Base-by-base conservation (phyloP, 805 yeast species). In the Metschnikowia vanudenii region DNA sequence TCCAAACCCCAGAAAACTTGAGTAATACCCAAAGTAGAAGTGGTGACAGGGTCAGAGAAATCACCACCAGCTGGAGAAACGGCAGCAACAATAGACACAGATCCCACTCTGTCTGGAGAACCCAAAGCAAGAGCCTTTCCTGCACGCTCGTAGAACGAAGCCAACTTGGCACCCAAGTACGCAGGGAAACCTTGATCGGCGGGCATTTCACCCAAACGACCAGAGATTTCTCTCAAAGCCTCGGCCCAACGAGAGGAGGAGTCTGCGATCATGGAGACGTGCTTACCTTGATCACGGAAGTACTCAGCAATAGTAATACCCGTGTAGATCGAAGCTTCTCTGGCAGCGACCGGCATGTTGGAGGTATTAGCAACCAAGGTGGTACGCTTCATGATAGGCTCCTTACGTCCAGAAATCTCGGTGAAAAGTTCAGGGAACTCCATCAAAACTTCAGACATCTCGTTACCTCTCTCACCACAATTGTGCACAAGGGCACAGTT, bases 111-210 rank as follows among this genome's bases (percentile, higher is more conserved):
- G 59, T 88, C 87, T 54, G 99, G 99, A 49, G 96, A 88, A 64
- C 99, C 99, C 50, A 94, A 78, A 2, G 96, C 92, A 61, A 84
- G 78, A 37, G 96, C 96, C 68, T 86, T 89, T 75, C 99, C 99
- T 39, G 99, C 99, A 78, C 99, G 89, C 77, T 94, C 99, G 73
- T 94, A 94, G 82, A 94, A 94, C 46, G 98, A 92, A 47, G 99
- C 98, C 62, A 94, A 81, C 69, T 94, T 94, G 43, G 99, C 97
- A 76, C 99, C 99, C 69, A 94, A 79, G 69, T 94, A 94, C 43
- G 99, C 99, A 52, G 99, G 99, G 94, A 91, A 94, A 79, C 99
- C 99, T 79, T 95, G 99, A 75, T 94, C 99, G 52, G 99, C 99
- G 67, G 99, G 99, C 99, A 94, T 94, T 79, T 94, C 99, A 75